phyloP scores from a whole-genome alignment of 2,329 filamentous ascomycete species.

The Alternaria triticimaculans region DNA sequence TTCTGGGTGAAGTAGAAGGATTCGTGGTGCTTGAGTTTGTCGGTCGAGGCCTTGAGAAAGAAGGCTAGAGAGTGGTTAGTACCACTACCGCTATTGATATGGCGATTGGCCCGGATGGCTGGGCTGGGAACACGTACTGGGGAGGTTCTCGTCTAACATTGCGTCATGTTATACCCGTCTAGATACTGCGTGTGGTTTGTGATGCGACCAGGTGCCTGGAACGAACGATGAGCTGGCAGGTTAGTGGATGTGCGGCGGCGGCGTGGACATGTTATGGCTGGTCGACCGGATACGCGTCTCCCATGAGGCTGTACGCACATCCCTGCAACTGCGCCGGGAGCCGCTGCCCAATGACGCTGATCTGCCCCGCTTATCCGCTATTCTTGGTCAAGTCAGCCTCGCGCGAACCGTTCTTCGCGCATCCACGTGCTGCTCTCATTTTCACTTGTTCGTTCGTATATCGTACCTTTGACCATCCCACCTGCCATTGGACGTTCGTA shows the following conservation, averaged over 20 bases:
- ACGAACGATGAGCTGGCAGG: neutral
- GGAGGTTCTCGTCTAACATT: constrained; percentile 96
- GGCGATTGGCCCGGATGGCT: neutral
- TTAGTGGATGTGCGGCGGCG: constrained; percentile 1
- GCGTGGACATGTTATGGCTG: constrained; percentile 7
- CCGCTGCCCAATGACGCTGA: constrained; percentile 15
- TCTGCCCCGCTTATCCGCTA: constrained; percentile 7
- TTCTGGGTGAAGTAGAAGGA: constrained; percentile 68
- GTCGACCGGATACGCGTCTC: constrained; percentile 15
- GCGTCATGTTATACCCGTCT: constrained; percentile 24
- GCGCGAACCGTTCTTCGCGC: constrained; percentile 1
- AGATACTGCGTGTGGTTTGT: neutral
- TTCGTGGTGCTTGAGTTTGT: constrained; percentile 59
- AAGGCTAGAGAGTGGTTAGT: constrained; percentile 55
- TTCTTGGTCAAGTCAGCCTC: constrained; percentile 10
- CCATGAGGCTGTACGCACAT: constrained; percentile 13
- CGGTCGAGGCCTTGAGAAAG: constrained; percentile 63
- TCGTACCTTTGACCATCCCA: neutral
- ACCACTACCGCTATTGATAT: constrained; percentile 33
- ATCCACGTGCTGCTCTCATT: neutral
- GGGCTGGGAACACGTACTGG: constrained; percentile 56
- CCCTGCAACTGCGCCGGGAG: constrained; percentile 17
- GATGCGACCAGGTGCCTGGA: neutral
- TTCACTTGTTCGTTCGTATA: neutral
- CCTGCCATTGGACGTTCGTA: neutral